phyloP scores from a whole-genome alignment of 805 yeast species.

The Jamesozyma spencerorum region DNA sequence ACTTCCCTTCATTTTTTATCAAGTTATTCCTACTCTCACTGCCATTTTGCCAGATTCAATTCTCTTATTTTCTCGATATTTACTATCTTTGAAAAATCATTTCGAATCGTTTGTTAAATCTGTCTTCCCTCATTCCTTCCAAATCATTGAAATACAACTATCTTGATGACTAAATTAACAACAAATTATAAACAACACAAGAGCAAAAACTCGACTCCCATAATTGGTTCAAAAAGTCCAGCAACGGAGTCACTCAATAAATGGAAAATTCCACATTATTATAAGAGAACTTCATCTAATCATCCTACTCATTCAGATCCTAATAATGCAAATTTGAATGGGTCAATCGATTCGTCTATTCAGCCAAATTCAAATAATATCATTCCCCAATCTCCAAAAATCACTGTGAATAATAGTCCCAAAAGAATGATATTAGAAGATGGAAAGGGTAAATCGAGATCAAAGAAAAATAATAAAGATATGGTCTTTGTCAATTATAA shows the following conservation, averaged over 20 bases:
- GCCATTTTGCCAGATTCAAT: too few species aligned
- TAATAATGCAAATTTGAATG: too few species aligned
- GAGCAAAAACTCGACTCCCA: neutral
- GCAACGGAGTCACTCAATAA: conserved; percentile 21
- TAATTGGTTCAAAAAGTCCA: conserved; percentile 8
- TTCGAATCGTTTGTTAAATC: too few species aligned
- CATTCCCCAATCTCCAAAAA: conserved; percentile 12
- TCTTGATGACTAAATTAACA: conserved; percentile 6
- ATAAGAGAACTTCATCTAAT: conserved; percentile 17
- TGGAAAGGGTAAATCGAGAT: conserved; percentile 7
- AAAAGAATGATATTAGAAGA: conserved; percentile 24
- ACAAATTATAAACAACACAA: conserved; percentile 3
- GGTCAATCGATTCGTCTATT: too few species aligned
- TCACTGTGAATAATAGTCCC: conserved; percentile 22
- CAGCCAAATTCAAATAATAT: neutral
- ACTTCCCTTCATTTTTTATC: too few species aligned
- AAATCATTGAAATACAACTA: too few species aligned
- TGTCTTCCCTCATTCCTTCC: too few species aligned
- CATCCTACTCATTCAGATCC: neutral
- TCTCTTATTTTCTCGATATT: too few species aligned
- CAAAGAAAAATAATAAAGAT: conserved; percentile 18
- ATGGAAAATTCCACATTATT: conserved; percentile 31
- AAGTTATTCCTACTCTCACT: too few species aligned
- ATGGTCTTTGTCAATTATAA: conserved; percentile 31
- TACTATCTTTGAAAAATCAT: too few species aligned